Conservation (phyloP, 2,329 filamentous ascomycete species). For the Colletotrichum musicola region DNA sequence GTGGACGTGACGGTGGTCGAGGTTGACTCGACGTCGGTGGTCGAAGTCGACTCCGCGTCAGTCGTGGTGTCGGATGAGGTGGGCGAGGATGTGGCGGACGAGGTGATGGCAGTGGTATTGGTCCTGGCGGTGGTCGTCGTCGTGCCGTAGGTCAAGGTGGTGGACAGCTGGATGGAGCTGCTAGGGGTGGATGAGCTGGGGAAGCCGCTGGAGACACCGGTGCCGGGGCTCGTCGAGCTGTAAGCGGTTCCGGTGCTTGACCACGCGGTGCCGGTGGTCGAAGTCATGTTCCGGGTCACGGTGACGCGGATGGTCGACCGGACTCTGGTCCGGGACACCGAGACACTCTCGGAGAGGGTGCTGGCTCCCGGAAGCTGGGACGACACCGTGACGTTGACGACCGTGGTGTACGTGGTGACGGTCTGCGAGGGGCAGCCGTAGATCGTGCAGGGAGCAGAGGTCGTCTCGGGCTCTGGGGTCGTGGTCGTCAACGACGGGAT, state of each 20-base stretch:
- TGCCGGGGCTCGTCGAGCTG: slow-evolving; percentile 12
- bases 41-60: not conserved
- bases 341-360: not conserved
- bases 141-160: slow-evolving; percentile 26
- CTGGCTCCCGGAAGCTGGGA: slow-evolving; percentile 18
- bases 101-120: not conserved
- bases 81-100: not conserved
- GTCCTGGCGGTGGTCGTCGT: not conserved
- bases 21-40: not conserved
- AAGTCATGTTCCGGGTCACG: slow-evolving; percentile 9
- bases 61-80: not conserved
- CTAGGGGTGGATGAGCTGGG: not conserved
- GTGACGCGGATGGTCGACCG: slow-evolving; percentile 31
- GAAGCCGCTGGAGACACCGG: slow-evolving; percentile 11
- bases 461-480: not conserved
- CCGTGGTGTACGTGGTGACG: slow-evolving; percentile 25
- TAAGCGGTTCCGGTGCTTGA: slow-evolving; percentile 18
- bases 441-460: slow-evolving; percentile 5
- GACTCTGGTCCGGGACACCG: slow-evolving; percentile 11
- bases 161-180: slow-evolving; percentile 29
- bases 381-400: slow-evolving; percentile 28
- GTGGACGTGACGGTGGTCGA: not conserved
- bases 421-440: slow-evolving; percentile 26
- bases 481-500: slow-evolving; percentile 1
- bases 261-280: slow-evolving; percentile 13